Base-by-base conservation (phyloP, 2,329 filamentous ascomycete species). In the Exophiala viscosa region DNA sequence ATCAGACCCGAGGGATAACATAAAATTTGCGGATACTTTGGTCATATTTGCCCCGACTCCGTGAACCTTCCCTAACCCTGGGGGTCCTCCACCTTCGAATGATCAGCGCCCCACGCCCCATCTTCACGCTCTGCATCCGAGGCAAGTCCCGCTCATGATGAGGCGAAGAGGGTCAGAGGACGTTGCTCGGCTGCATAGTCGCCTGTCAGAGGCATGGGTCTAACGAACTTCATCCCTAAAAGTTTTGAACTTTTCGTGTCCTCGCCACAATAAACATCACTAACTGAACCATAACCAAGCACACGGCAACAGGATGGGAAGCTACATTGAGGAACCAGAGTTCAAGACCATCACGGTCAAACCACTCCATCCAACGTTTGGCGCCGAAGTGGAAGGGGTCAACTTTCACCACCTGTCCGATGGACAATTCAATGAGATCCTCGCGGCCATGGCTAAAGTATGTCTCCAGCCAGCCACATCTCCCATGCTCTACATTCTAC, bases 311-410 rank as follows among this genome's bases (percentile, higher is more conserved):
- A 33, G 18, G 7, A 57, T 57, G 54, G 54, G 54, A 32, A 57
- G 54, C 39, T 54, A 54, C 28, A 33, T 34, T 34, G 54, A 54
- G 23, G 56, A 62, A 46, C 45, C 64, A 5, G 40, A 44, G 14
- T 67, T 65, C 59, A 58, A 62, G 3, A 58, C 59, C 58, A 60
- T 73, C 48, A 59, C 59, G 2, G 49, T 70, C 58, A 67, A 64
- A 17, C 58, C 67, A 38, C 62, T 72, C 15, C 67, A 70, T 54
- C 66, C 68, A 3, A 72, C 52, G 23, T 73, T 71, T 56, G 70
- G 61, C 3, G 69, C 68, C 7, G 70, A 73, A 43, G 60, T 73
- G 28, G 53, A 62, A 28, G 68, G 70, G 3, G 62, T 71, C 3
- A 63, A 73, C 44, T 70, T 72, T 47, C 61, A 64, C 4, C 51